phyloP scores from a whole-genome alignment of 2,329 filamentous ascomycete genomes.

The Arthroderma sp. region DNA sequence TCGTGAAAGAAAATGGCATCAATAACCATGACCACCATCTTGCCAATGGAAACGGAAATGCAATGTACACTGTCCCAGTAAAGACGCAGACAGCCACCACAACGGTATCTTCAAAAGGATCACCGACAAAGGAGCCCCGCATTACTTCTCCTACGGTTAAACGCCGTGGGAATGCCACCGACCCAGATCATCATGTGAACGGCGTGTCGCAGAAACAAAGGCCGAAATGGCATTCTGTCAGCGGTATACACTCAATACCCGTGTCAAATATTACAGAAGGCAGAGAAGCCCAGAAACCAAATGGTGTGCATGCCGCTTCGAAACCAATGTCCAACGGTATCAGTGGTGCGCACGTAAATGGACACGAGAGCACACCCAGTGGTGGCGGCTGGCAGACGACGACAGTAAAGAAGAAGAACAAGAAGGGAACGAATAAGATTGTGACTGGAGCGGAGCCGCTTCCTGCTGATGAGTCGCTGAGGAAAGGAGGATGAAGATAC shows the following conservation, averaged over 20 bases:
- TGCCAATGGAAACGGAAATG: conserved; percentile 18
- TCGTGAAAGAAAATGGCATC: conserved; percentile 1
- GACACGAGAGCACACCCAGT: conserved; percentile 12
- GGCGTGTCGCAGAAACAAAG: conserved; percentile 26
- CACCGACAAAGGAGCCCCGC: conserved; percentile 19
- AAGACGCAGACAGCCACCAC: not conserved
- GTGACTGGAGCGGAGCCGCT: conserved; percentile 27
- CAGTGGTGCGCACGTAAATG: conserved; percentile 16
- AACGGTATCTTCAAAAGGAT: conserved; percentile 15
- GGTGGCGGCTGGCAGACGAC: conserved; percentile 32
- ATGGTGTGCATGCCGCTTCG: conserved; percentile 17
- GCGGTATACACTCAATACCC: conserved; percentile 3
- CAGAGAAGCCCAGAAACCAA: conserved; percentile 26
- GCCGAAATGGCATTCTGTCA: conserved; percentile 25
- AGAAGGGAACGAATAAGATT: conserved; percentile 24
- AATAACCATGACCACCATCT: conserved; percentile 22
- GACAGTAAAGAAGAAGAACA: conserved; percentile 32
- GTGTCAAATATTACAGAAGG: conserved; percentile 14
- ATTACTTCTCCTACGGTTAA: conserved; percentile 22
- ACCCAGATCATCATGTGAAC: conserved; percentile 24
- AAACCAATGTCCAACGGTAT: conserved; percentile 11
- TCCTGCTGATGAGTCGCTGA: conserved; percentile 33
- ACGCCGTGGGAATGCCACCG: conserved; percentile 23
- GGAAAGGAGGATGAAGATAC: conserved; percentile 34
- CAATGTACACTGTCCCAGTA: conserved; percentile 10